Percentiles rank a stretch among this genome's conserved stretches.
phyloP scores from a whole-genome alignment of 257 asterid genomes.

The Salvia miltiorrhiza region DNA sequence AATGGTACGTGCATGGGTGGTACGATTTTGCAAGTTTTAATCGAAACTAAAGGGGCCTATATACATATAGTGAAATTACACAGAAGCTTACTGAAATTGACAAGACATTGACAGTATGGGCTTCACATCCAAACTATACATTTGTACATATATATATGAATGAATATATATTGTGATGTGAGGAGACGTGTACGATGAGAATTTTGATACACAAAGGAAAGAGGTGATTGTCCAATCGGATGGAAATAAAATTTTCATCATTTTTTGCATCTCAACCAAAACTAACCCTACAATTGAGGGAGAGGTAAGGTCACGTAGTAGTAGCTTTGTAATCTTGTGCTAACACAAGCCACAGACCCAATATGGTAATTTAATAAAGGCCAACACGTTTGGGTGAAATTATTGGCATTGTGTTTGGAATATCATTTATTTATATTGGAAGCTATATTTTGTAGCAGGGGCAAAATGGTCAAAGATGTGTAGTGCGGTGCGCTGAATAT shows the following conservation, averaged over 20 bases:
- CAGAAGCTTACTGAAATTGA: constrained; percentile 30
- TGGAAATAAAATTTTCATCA: background rate
- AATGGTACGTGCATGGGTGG: constrained; percentile 1
- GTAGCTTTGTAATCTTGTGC: constrained; percentile 17
- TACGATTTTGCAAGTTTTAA: constrained; percentile 20
- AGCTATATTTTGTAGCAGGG: background rate
- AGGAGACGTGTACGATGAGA: constrained; percentile 54
- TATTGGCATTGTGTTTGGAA: background rate
- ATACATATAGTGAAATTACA: background rate
- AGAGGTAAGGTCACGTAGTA: constrained; percentile 19
- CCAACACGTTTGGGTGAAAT: background rate
- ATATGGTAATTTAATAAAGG: background rate
- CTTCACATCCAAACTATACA: constrained; percentile 27
- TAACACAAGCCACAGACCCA: background rate
- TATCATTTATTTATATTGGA: too few species aligned
- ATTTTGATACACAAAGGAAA: constrained; percentile 50
- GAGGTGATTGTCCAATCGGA: constrained; percentile 38
- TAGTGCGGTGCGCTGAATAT: background rate
- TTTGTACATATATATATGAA: background rate
- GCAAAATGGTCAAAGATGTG: background rate
- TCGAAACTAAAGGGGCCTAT: constrained; percentile 16
- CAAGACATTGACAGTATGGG: constrained; percentile 45
- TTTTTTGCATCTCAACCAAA: constrained; percentile 7
- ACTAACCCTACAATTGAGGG: constrained; percentile 7
- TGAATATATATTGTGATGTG: constrained; percentile 18